A percentile compares a stretch with the other conserved stretches of the same genome.
These are phyloP conservation scores for Imleria badia DNA, from an alignment of 768 basidiomycete genomes.

Conservation along the genomic window DNA sequence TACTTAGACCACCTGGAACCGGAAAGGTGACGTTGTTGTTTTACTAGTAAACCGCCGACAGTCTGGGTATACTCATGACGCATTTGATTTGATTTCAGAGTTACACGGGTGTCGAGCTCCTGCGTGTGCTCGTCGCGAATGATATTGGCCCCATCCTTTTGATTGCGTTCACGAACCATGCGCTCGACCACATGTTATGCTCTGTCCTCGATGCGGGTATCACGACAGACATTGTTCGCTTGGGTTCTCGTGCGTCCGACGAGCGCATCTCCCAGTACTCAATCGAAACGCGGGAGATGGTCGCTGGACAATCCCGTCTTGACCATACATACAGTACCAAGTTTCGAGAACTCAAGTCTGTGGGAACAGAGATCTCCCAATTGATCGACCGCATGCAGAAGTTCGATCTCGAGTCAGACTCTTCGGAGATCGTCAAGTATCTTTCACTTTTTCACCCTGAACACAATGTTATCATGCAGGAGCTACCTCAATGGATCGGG, in stretches of 20 bases:
- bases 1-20: constrained; percentile 67
- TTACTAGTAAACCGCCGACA: too few species aligned
- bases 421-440: constrained; percentile 40
- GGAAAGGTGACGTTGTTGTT: constrained; percentile 59
- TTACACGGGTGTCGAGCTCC: constrained; percentile 66
- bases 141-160: constrained; percentile 52
- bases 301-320: constrained; percentile 42
- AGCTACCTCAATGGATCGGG: constrained; percentile 52
- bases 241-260: constrained; percentile 64
- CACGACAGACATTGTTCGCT: constrained; percentile 61
- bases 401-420: constrained; percentile 33
- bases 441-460: constrained; percentile 48
- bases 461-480: constrained; percentile 40
- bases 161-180: constrained; percentile 76
- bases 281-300: constrained; percentile 56
- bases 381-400: constrained; percentile 46
- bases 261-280: constrained; percentile 60
- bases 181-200: constrained; percentile 69
- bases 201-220: constrained; percentile 65
- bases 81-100: constrained; percentile 45
- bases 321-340: constrained; percentile 34
- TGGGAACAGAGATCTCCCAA: constrained; percentile 45
- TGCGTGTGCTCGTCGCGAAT: constrained; percentile 61
- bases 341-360: constrained; percentile 40
- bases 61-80: background rate